phyloP scores from a whole-genome alignment of 179 eudicot species.

The Actinidia arguta region DNA sequence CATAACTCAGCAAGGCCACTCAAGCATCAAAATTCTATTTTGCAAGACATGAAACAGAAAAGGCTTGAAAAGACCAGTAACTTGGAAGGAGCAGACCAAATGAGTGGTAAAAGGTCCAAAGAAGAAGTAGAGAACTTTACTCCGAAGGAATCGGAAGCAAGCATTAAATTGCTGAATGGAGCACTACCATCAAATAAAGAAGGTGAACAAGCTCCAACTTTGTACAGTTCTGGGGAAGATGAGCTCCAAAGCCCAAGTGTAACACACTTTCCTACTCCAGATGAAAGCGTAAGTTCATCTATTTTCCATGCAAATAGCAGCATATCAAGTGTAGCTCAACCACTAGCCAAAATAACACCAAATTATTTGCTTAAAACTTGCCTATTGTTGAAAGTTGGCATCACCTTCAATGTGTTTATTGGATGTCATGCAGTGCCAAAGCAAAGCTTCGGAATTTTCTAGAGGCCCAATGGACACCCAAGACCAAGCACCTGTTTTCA shows the following conservation, averaged over 20 bases:
- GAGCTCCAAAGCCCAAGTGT: constrained; percentile 29
- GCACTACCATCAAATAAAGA: constrained; percentile 25
- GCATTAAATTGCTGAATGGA: constrained; percentile 18
- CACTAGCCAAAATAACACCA: not conserved
- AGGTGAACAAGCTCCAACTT: constrained; percentile 23
- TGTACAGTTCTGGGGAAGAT: constrained; percentile 25
- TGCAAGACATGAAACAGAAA: constrained; percentile 41
- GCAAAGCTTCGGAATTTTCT: constrained; percentile 10
- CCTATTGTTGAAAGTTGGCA: not conserved
- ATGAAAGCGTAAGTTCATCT: constrained; percentile 49
- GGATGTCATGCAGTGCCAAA: constrained; percentile 43
- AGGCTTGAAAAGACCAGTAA: constrained; percentile 25
- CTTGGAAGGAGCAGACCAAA: constrained; percentile 25
- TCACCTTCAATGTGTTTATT: constrained; percentile 9
- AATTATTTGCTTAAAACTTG: not conserved
- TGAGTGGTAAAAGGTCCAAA: constrained; percentile 26
- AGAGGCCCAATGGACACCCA: constrained; percentile 22
- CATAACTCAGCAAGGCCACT: constrained; percentile 26
- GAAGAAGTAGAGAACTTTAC: constrained; percentile 21
- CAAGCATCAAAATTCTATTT: constrained; percentile 35
- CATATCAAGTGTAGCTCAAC: not conserved
- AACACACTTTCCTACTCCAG: constrained; percentile 16
- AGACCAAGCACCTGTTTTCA: constrained; percentile 29
- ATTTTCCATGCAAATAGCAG: not conserved
- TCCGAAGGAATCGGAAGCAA: constrained; percentile 26